A percentile compares a stretch with the other conserved stretches of the same genome.
phyloP scores from a whole-genome alignment of 805 yeast species.

The Metschnikowia reukaufii region DNA sequence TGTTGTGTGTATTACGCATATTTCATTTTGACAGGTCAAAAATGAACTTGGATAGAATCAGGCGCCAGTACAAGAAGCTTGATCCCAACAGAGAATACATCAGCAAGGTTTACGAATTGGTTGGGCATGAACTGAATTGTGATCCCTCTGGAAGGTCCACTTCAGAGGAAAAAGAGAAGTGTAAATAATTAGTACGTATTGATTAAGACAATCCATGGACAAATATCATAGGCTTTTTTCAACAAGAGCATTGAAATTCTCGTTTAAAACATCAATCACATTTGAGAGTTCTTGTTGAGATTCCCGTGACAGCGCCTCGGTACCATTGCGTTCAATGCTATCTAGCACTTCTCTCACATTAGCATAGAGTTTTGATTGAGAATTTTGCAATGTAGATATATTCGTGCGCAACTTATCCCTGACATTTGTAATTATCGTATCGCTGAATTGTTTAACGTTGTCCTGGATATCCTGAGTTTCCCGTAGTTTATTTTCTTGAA shows the following conservation, averaged over 20 bases:
- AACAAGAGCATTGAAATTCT: neutral
- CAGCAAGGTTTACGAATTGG: constrained; percentile 34
- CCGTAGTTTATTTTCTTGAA: constrained; percentile 19
- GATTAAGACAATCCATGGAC: neutral
- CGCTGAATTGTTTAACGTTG: constrained; percentile 1
- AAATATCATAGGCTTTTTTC: neutral
- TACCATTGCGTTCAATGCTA: neutral
- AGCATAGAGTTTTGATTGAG: neutral
- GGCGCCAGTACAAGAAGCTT: constrained; percentile 37
- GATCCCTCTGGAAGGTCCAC: neutral
- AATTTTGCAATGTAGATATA: neutral
- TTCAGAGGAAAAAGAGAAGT: constrained; percentile 10
- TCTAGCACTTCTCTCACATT: constrained; percentile 4
- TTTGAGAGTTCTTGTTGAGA: constrained; percentile 2
- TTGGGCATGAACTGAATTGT: constrained; percentile 25
- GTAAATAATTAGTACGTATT: neutral
- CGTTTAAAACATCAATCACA: constrained; percentile 5
- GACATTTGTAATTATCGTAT: neutral
- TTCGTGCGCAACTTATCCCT: constrained; percentile 2
- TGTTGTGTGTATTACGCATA: constrained; percentile 32
- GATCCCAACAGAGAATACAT: constrained; percentile 43
- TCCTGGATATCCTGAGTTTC: constrained; percentile 1
- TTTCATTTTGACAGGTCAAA: constrained; percentile 41
- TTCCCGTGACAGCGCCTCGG: neutral
- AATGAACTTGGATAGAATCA: constrained; percentile 44